Base-by-base conservation (phyloP, 108 stramenopile species). In the Fistulifera pelliculosa region DNA sequence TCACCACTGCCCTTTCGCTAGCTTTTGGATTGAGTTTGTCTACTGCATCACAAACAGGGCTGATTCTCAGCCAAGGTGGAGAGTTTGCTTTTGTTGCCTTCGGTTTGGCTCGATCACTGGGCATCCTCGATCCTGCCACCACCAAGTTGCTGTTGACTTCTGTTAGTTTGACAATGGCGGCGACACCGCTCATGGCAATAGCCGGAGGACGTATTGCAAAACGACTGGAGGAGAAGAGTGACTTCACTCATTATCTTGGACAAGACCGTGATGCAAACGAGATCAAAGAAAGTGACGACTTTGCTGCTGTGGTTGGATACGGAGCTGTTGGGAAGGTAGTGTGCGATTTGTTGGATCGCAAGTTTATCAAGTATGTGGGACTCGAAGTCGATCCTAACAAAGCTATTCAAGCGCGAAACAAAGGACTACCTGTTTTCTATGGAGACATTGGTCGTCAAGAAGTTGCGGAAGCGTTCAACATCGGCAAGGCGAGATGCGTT, bases 21-120 rank as follows among this genome's bases (percentile, higher is more conserved):
- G 77, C 64, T 17, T 93, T 94, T 65, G 94, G 93, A 26, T 68
- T 97, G 60, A 77, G 77, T 41, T 41, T 73, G 18, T 81, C 88
- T 5, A 90, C 81, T 22, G 83, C 92, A 35, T 73, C 76, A 48
- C 88, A 93, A 65, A 87, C 83, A 23, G 96, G 94, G 3, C 68
- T 96, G 38, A 87, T 97, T 58, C 69, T 95, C 26, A 77, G 78
- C 57, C 96, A 95, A 69, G 96, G 90, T 11, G 96, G 96, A 42
- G 96, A 97, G 65, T 97, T 97, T 71, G 96, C 94, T n/a, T 97
- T 97, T 47, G 96, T 97, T 14, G 93, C 96, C 1, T 94, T 97
- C 62, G 94, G 88, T 16, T 58, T 95, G 54, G 96, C 96, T 4
- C 73, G 91, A 44, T 71, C 80, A 14, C 66, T 94, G 27, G 90